Evolutionary conservation across 805 yeast species (phyloP).

Genomic region (Cyberlindnera samutprakarnensis): DNA sequence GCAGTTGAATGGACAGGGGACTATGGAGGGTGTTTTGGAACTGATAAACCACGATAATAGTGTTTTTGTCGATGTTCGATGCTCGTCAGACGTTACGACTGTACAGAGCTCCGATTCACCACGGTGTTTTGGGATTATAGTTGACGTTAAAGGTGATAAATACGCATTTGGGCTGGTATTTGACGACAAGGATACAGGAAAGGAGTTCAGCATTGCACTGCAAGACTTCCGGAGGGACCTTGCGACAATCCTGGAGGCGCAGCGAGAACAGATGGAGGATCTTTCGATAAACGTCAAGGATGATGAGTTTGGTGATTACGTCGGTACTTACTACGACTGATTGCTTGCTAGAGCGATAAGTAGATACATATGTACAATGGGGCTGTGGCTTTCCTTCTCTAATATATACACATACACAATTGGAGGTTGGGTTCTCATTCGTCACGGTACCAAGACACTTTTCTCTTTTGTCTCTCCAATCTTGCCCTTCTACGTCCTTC

Average conservation of each 20-base stretch:
- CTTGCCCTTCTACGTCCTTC: slow-evolving; percentile 41
- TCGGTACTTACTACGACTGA: slow-evolving; percentile 4
- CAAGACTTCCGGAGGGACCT: slow-evolving; percentile 2
- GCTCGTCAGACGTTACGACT: slow-evolving; percentile 23
- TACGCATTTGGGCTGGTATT: slow-evolving; percentile 36
- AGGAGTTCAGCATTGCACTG: slow-evolving; percentile 4
- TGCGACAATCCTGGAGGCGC: background rate
- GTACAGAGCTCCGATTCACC: slow-evolving; percentile 18
- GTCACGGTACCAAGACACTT: slow-evolving; percentile 51
- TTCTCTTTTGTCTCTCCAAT: slow-evolving; percentile 51
- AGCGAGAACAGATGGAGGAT: slow-evolving; percentile 1
- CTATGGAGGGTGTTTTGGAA: slow-evolving; percentile 4
- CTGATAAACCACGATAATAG: slow-evolving; percentile 10
- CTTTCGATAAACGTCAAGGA: slow-evolving; percentile 7
- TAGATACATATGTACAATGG: background rate
- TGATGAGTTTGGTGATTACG: slow-evolving; percentile 23
- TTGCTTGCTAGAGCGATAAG: too few relatives aligned
- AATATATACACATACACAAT: background rate
- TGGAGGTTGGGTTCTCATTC: slow-evolving; percentile 14
- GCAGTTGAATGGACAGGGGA: background rate
- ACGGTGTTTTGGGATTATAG: slow-evolving; percentile 28
- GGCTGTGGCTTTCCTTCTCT: background rate
- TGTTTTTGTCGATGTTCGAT: slow-evolving; percentile 30
- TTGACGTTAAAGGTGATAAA: slow-evolving; percentile 24
- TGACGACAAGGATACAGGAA: slow-evolving; percentile 17